phyloP scores from a whole-genome alignment of 495 filamentous ascomycete genomes.

The Friedmanniomyces endolithicus region DNA sequence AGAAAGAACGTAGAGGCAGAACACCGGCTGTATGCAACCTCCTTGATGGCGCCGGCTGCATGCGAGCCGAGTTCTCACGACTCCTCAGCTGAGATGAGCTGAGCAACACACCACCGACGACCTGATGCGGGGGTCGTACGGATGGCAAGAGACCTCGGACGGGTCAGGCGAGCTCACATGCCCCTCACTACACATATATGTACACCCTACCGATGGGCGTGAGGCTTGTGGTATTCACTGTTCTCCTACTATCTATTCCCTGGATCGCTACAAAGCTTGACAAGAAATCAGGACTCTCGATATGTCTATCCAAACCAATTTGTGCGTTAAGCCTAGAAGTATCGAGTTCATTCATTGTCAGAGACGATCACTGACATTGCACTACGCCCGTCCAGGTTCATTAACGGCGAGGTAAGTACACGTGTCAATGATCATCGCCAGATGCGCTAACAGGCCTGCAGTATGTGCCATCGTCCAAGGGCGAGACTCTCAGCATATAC shows the following conservation, averaged over 20 bases:
- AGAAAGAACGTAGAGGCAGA: no score
- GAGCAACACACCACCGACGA: no score
- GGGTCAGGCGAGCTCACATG: not conserved
- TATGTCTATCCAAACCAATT: slow-evolving; percentile 3
- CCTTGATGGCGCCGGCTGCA: no score
- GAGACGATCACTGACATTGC: slow-evolving; percentile 6
- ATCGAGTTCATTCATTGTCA: no score
- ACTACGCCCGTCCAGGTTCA: slow-evolving; percentile 9
- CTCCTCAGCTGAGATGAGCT: no score
- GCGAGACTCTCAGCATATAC: slow-evolving; percentile 31
- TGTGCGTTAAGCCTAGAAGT: not conserved
- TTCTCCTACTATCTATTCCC: not conserved
- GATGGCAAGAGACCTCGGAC: not conserved
- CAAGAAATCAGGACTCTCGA: not conserved
- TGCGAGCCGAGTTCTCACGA: no score
- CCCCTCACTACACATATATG: not conserved
- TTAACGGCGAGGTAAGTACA: slow-evolving; percentile 28
- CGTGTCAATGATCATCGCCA: slow-evolving; percentile 3
- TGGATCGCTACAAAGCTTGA: not conserved
- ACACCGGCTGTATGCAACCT: no score
- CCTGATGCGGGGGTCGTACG: not conserved
- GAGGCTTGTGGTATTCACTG: not conserved
- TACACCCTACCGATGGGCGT: not conserved
- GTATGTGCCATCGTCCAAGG: slow-evolving; percentile 32
- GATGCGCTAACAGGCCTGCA: slow-evolving; percentile 14